Conservation (phyloP, 2,329 filamentous ascomycete species). For the Alternaria longipes region DNA sequence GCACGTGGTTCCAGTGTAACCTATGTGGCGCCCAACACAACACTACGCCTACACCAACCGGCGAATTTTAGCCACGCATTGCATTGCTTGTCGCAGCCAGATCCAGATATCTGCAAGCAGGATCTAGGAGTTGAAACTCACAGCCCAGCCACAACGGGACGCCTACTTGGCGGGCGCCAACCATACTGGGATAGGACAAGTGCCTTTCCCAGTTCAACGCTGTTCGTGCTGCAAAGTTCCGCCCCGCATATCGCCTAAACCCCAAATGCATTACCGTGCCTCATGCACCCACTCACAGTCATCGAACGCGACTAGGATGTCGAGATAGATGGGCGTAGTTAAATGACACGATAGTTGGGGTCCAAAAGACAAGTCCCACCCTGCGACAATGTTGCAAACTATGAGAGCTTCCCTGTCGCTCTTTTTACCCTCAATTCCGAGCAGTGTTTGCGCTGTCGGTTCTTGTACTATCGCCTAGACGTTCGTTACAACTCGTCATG, state of each 20-base stretch:
- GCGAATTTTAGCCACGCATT: not conserved
- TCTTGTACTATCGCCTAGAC: not conserved
- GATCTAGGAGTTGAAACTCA: not conserved
- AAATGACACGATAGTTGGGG: constrained; percentile 10
- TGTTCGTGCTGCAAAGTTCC: not conserved
- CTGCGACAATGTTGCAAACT: not conserved
- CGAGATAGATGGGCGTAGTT: not conserved
- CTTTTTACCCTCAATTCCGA: not conserved
- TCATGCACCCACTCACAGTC: constrained; percentile 1
- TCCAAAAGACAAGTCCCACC: constrained; percentile 3
- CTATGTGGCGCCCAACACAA: not conserved
- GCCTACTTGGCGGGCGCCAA: constrained; percentile 6
- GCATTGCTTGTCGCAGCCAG: not conserved
- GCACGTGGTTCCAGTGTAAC: not conserved
- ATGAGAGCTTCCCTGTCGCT: not conserved
- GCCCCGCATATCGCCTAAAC: constrained; percentile 7
- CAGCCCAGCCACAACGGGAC: not conserved
- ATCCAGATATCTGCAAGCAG: not conserved
- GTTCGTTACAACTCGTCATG: not conserved
- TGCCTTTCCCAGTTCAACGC: not conserved
- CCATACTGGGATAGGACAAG: not conserved
- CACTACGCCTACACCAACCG: not conserved
- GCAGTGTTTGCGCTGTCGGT: not conserved
- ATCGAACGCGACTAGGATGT: constrained; percentile 1
- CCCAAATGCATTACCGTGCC: not conserved